Evolutionary conservation across 1,139 yeast species (phyloP).

Genomic region (Zygosaccharomyces sapae): DNA sequence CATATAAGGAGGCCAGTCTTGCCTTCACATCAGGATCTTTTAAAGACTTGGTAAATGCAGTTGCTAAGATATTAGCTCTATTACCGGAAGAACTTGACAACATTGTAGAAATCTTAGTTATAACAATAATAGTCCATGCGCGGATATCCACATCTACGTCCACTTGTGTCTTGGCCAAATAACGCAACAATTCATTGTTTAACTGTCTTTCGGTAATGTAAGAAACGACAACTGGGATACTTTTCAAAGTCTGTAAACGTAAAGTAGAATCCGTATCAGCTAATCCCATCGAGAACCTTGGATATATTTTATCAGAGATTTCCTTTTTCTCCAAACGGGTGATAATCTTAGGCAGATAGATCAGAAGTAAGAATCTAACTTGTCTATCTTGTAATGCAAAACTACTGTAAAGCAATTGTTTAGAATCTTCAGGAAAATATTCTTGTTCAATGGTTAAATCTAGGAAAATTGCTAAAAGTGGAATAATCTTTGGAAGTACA

Average conservation of each 20-base stretch:
- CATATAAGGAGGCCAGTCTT: slow-evolving; percentile 71
- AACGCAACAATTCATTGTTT: slow-evolving; percentile 77
- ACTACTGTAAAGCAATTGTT: slow-evolving; percentile 62
- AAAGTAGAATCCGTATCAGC: slow-evolving; percentile 78
- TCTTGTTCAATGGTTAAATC: slow-evolving; percentile 21
- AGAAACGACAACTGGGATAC: slow-evolving; percentile 60
- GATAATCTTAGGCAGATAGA: slow-evolving; percentile 55
- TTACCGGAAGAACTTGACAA: slow-evolving; percentile 51
- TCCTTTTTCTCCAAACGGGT: slow-evolving; percentile 53
- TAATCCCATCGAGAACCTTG: slow-evolving; percentile 68
- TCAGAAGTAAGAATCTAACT: slow-evolving; percentile 64
- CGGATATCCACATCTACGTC: slow-evolving; percentile 82
- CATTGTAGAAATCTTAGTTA: slow-evolving; percentile 64
- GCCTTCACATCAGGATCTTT: slow-evolving; percentile 78
- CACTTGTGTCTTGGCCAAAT: slow-evolving; percentile 81
- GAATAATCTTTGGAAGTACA: slow-evolving; percentile 19
- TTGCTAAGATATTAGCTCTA: slow-evolving; percentile 68
- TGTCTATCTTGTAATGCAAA: slow-evolving; percentile 72
- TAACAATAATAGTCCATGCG: slow-evolving; percentile 75
- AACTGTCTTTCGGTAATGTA: slow-evolving; percentile 74
- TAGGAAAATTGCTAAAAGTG: slow-evolving; percentile 27
- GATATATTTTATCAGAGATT: slow-evolving; percentile 66
- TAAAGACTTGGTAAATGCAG: slow-evolving; percentile 81
- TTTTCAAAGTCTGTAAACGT: slow-evolving; percentile 74
- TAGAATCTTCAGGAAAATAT: slow-evolving; percentile 44